phyloP scores from a whole-genome alignment of 2,329 filamentous ascomycete species.

The Fusarium sp. region DNA sequence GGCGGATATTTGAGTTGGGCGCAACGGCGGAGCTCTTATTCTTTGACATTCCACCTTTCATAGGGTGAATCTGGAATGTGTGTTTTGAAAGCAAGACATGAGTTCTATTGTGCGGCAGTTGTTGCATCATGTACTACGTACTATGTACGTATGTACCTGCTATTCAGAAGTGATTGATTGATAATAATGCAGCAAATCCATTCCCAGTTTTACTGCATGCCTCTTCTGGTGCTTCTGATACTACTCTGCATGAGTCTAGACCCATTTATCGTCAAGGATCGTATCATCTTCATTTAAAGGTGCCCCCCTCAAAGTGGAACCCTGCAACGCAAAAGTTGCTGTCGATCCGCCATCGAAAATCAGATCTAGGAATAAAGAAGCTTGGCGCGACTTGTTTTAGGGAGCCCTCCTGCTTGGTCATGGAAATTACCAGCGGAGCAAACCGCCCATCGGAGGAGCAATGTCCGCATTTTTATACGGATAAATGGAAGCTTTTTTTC shows the following conservation, averaged over 20 bases:
- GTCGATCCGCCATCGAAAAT: constrained; percentile 38
- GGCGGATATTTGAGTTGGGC: constrained; percentile 1
- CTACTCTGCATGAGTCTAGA: constrained; percentile 23
- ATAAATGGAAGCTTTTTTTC: not conserved
- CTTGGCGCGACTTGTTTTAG: constrained; percentile 25
- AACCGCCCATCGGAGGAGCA: constrained; percentile 13
- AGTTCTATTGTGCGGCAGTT: no score
- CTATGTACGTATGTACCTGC: no score
- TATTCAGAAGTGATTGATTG: no score
- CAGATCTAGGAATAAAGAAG: constrained; percentile 37
- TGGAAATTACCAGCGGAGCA: constrained; percentile 41
- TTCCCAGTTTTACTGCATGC: not conserved
- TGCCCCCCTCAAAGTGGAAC: constrained; percentile 19
- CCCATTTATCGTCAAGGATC: constrained; percentile 2
- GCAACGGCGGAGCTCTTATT: constrained; percentile 13
- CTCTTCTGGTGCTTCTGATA: not conserved
- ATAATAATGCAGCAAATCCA: not conserved
- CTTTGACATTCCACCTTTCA: not conserved
- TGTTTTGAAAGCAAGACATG: no score
- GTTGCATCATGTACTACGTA: no score
- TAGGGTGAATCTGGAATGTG: not conserved
- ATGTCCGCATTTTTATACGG: constrained; percentile 14
- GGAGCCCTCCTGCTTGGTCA: constrained; percentile 2
- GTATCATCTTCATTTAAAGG: constrained; percentile 19
- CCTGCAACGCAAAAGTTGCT: constrained; percentile 8